Evolutionary conservation across 176 grass and related monocot species (phyloP).

Genomic region (Tuctoria greenei): DNA sequence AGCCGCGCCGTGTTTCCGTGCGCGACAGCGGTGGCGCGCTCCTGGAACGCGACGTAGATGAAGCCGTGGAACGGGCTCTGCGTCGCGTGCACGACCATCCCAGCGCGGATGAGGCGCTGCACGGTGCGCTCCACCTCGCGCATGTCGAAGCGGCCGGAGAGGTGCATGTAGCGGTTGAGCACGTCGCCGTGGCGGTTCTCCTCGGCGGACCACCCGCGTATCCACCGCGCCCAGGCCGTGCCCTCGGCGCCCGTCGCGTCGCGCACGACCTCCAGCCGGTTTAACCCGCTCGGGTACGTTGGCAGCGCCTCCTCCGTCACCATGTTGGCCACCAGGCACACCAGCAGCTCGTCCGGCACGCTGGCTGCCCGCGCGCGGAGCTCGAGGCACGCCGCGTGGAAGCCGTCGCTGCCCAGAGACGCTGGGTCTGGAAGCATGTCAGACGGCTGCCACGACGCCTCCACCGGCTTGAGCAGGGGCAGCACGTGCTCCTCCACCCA

Average conservation of each 20-base stretch:
- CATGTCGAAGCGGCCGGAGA: slow-evolving; percentile 38
- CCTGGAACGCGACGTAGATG: slow-evolving; percentile 86
- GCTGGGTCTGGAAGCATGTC: slow-evolving; percentile 64
- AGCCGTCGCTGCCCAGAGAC: slow-evolving; percentile 42
- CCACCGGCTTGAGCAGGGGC: slow-evolving; percentile 65
- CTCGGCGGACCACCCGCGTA: slow-evolving; percentile 54
- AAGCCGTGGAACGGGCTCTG: slow-evolving; percentile 62
- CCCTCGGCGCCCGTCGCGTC: slow-evolving; percentile 57
- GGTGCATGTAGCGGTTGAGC: slow-evolving; percentile 40
- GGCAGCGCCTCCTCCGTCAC: slow-evolving; percentile 84
- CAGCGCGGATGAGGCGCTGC: neutral
- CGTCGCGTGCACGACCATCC: neutral
- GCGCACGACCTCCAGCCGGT: slow-evolving; percentile 48
- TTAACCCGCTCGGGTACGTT: slow-evolving; percentile 63
- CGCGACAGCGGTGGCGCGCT: slow-evolving; percentile 71
- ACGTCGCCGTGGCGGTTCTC: slow-evolving; percentile 47
- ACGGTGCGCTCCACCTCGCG: neutral
- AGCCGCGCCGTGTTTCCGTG: slow-evolving; percentile 83
- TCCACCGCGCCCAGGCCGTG: slow-evolving; percentile 34
- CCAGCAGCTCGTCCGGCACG: slow-evolving; percentile 54
- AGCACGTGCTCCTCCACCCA: slow-evolving; percentile 52
- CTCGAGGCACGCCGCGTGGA: slow-evolving; percentile 43
- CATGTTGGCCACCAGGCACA: slow-evolving; percentile 67
- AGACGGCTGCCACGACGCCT: slow-evolving; percentile 64
- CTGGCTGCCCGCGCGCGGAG: slow-evolving; percentile 38